Conservation (phyloP, 2,329 filamentous ascomycete species). For the Hirsutella rhossiliensis region DNA sequence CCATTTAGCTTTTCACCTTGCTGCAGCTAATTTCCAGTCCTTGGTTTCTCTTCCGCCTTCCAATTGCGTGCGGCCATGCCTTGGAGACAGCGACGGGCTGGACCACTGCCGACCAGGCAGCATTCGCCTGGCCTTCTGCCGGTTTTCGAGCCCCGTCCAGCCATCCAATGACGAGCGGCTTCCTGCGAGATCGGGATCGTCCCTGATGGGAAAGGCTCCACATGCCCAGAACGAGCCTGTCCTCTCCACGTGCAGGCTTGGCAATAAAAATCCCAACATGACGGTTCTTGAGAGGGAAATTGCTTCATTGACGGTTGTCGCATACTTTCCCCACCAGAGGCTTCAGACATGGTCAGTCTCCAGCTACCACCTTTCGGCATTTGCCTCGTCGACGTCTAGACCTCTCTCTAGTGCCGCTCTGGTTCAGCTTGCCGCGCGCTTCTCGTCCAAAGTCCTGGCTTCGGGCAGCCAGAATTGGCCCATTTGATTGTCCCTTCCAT, state of each 20-base stretch:
- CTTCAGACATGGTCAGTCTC: too few relatives aligned
- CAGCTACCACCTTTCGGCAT: too few relatives aligned
- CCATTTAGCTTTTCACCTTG: background rate
- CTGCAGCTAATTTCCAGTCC: background rate
- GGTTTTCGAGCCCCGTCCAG: background rate
- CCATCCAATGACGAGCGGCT: background rate
- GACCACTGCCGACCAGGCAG: background rate
- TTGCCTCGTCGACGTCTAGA: too few relatives aligned
- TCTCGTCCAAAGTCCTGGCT: too few relatives aligned
- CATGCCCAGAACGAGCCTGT: background rate
- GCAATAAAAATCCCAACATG: background rate
- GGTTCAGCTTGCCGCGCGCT: too few relatives aligned
- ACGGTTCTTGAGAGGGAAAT: background rate
- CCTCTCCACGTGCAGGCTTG: background rate
- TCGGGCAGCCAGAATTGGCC: too few relatives aligned
- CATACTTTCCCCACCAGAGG: too few relatives aligned
- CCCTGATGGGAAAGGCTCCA: background rate
- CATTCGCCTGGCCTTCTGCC: background rate
- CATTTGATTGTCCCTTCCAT: too few relatives aligned
- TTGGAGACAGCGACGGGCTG: too few relatives aligned
- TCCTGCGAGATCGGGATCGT: conserved; percentile 1
- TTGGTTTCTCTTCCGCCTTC: background rate
- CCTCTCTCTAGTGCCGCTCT: too few relatives aligned
- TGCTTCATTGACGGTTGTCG: too few relatives aligned
- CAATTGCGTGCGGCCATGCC: background rate